Percentiles rank a stretch among this genome's conserved stretches.
Conservation (phyloP, 2,329 filamentous ascomycete genomes). For the Xylogone sp. region DNA sequence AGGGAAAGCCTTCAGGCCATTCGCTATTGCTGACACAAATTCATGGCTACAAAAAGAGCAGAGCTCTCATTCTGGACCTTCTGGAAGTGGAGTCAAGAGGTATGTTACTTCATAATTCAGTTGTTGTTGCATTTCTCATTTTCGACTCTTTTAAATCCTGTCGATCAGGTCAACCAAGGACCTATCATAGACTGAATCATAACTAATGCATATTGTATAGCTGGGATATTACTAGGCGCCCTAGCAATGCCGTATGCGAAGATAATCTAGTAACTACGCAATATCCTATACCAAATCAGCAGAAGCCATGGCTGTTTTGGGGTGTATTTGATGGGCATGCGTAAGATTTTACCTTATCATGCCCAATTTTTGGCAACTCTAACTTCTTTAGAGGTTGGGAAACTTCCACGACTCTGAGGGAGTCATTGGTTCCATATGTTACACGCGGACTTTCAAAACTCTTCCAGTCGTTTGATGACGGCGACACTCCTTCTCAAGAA, state of each 20-base stretch:
- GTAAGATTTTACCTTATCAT: conserved; percentile 25
- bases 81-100: not conserved
- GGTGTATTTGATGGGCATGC: conserved; percentile 46
- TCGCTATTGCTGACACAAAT: not conserved
- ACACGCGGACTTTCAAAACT: conserved; percentile 32
- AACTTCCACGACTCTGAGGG: conserved; percentile 37
- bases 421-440: conserved; percentile 39
- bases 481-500: conserved; percentile 30
- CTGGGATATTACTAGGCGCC: not conserved
- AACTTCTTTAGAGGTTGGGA: conserved; percentile 32
- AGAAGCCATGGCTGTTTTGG: not conserved
- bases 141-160: not conserved
- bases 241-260: not conserved
- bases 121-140: not conserved
- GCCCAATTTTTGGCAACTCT: not conserved
- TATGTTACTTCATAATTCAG: not conserved
- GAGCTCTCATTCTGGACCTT: not conserved
- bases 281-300: not conserved
- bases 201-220: not conserved
- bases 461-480: conserved; percentile 14
- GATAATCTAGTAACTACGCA: not conserved
- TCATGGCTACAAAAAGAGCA: not conserved
- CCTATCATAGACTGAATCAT: too few relatives aligned
- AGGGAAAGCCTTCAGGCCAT: not conserved
- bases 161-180: too few relatives aligned